Base-by-base conservation (phyloP, 2,329 filamentous ascomycete species). In the Dactylellina leptospora region DNA sequence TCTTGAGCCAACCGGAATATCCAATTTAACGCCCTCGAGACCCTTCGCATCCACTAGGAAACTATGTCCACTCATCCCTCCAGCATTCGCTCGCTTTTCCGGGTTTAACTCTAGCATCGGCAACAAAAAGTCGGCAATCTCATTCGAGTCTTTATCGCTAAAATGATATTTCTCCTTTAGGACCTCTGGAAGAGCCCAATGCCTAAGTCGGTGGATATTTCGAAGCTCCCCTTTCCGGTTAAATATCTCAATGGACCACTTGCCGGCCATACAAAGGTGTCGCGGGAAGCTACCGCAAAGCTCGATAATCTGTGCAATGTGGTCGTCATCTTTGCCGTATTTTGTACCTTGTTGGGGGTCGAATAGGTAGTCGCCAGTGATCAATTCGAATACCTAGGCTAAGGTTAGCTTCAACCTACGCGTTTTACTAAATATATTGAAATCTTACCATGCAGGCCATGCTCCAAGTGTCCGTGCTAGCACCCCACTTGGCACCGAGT, bases 391-490 rank as follows among this genome's bases (percentile, higher is more conserved):
- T 13, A 93, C 90, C 93, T 97, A 78, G 30, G 25, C 9, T n/a
- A 0, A 30, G 20, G 25, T 33, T 55, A 60, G 47, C 13, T 56
- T 4, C 22, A n/a, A 18, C 33, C 8, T 4, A 18, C 4, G 9
- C 10, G 13, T 28, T 18, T 55, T 9, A n/a, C n/a, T 20, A 22
- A 9, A 60, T 50, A 47, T 22, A n/a, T 42, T 36, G 30, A 13
- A 25, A 58, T 78, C 87, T 77, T 85, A 97, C 95, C 95, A 99
- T 99, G 76, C 91, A 91, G 69, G 95, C 93, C 95, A 99, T 99
- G 81, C 93, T 97, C 95, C 95, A 99, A 5, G 97, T 91, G 81
- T 99, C 95, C 1, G 95, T 97, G 79, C 93, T 97, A n/a, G 95
- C 95, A 76, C 95, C 95, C 95, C 95, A 99, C 83, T 97, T 97